phyloP scores from a whole-genome alignment of 352 stramenopile genomes.

The Phytophthora agathidicida region DNA sequence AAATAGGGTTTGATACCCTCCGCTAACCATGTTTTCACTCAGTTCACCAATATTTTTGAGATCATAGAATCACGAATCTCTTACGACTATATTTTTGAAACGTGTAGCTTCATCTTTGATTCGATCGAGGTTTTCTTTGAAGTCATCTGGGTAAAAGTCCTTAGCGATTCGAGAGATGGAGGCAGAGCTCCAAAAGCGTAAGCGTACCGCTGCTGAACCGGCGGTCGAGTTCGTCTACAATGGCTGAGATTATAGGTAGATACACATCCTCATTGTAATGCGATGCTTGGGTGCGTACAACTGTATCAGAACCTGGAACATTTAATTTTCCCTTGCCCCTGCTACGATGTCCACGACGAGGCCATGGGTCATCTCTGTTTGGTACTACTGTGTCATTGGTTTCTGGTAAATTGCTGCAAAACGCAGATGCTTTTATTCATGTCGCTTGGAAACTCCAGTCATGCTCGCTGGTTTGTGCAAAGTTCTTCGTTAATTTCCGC shows the following conservation, averaged over 20 bases:
- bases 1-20: background rate
- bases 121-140: background rate
- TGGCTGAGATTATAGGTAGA: background rate
- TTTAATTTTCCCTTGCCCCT: background rate
- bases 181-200: background rate
- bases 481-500: background rate
- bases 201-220: background rate
- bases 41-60: background rate
- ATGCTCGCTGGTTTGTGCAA: background rate
- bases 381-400: background rate
- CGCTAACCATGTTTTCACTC: background rate
- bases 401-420: too few species aligned
- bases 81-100: too few species aligned
- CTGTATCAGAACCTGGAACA: background rate
- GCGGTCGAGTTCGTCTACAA: background rate
- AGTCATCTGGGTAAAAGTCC: background rate
- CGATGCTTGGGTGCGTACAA: background rate
- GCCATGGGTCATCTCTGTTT: background rate
- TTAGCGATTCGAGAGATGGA: background rate
- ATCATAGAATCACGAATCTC: background rate
- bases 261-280: slow-evolving; percentile 1
- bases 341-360: background rate
- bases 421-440: background rate
- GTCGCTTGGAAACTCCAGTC: background rate
- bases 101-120: background rate